Conservation (phyloP, 805 yeast species). For the Wickerhamomyces ciferrii region DNA sequence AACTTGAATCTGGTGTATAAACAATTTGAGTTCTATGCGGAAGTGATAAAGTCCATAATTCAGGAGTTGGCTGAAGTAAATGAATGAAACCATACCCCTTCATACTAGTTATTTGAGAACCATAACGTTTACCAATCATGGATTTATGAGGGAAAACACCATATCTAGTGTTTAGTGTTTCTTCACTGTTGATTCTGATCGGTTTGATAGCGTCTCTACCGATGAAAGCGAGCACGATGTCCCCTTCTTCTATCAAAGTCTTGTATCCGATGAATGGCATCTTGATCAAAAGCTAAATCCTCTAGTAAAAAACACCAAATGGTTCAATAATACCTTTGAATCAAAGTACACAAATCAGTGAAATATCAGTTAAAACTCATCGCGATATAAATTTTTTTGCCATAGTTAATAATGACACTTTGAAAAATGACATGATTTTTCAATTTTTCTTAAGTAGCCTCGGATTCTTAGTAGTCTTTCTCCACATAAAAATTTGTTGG, state of each 20-base stretch:
- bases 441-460: not conserved
- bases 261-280: slow-evolving; percentile 46
- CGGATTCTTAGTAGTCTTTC: not conserved
- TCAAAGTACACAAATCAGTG: no score
- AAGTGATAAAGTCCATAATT: slow-evolving; percentile 90
- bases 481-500: not conserved
- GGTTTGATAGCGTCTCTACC: slow-evolving; percentile 80
- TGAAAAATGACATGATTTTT: not conserved
- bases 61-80: slow-evolving; percentile 87
- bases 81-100: slow-evolving; percentile 84
- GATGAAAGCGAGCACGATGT: slow-evolving; percentile 80
- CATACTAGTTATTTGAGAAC: slow-evolving; percentile 75
- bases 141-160: slow-evolving; percentile 83
- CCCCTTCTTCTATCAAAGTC: slow-evolving; percentile 75
- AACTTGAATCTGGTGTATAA: slow-evolving; percentile 91
- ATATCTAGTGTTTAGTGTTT: slow-evolving; percentile 72
- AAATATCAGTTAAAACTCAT: no score
- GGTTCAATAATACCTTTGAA: no score
- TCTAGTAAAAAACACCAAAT: no score
- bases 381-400: not conserved
- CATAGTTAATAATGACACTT: not conserved
- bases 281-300: not conserved
- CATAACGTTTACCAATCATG: slow-evolving; percentile 80
- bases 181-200: slow-evolving; percentile 52
- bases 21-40: slow-evolving; percentile 98